These are phyloP conservation scores for Trifolium dubium DNA, from an alignment of 306 rosid genomes.

Conservation along the genomic window DNA sequence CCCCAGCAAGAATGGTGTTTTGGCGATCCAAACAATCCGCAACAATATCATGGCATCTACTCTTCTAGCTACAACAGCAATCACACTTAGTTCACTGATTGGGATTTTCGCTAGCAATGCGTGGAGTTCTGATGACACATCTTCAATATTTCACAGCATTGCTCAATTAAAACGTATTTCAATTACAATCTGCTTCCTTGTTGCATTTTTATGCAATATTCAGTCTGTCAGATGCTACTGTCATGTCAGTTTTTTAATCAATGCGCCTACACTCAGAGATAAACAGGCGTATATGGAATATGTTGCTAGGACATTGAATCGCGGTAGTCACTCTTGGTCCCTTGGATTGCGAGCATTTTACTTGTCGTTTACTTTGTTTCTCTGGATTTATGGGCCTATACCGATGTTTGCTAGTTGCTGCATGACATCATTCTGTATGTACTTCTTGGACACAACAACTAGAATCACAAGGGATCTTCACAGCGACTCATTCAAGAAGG, in stretches of 20 bases:
- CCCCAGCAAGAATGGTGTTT: conserved; percentile 83
- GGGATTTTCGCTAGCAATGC: conserved; percentile 67
- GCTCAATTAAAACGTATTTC: conserved; percentile 64
- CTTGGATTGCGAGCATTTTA: conserved; percentile 83
- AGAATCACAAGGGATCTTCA: conserved; percentile 67
- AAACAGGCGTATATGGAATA: conserved; percentile 56
- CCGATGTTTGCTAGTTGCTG: conserved; percentile 77
- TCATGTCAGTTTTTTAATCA: conserved; percentile 84
- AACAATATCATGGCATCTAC: conserved; percentile 93
- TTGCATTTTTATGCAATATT: conserved; percentile 85
- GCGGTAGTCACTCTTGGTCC: conserved; percentile 80
- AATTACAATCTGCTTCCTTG: conserved; percentile 76
- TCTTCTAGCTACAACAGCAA: conserved; percentile 78
- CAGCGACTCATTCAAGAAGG: conserved; percentile 53
- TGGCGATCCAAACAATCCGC: conserved; percentile 76
- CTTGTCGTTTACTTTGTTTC: conserved; percentile 80
- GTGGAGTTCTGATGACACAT: conserved; percentile 45
- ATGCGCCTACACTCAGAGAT: conserved; percentile 67
- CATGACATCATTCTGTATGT: conserved; percentile 58
- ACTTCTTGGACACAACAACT: conserved; percentile 82
- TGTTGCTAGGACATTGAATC: conserved; percentile 63
- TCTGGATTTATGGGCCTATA: conserved; percentile 88
- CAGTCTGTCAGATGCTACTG: conserved; percentile 85
- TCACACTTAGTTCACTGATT: conserved; percentile 78
- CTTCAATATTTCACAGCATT: conserved; percentile 31